Conservation (phyloP, 2,329 filamentous ascomycete species). For the Colletotrichum sp. region DNA sequence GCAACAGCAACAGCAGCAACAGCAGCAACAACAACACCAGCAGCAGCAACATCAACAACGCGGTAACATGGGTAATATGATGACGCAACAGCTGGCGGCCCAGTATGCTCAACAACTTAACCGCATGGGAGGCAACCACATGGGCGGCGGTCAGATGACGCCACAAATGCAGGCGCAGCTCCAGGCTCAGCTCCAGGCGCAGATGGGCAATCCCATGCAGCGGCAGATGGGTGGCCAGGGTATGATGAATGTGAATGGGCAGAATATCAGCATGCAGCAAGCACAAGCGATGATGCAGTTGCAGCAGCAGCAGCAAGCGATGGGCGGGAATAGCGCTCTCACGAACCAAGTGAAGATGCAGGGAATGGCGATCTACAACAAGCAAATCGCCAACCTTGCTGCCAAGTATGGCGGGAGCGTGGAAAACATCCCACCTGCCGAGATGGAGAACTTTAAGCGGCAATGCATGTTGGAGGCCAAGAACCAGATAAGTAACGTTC, state of each 20-base stretch:
- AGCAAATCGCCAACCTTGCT: constrained; percentile 38
- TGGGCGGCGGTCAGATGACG: constrained; percentile 34
- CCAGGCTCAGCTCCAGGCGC: constrained; percentile 28
- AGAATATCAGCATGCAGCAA: constrained; percentile 45
- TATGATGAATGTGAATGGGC: constrained; percentile 42
- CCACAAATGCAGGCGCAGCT: constrained; percentile 43
- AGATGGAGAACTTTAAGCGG: constrained; percentile 49
- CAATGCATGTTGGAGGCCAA: constrained; percentile 45
- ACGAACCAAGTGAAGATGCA: constrained; percentile 38
- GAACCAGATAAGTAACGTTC: constrained; percentile 34
- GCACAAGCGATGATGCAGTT: constrained; percentile 43
- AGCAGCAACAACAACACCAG: constrained; percentile 38
- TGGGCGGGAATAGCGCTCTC: constrained; percentile 27
- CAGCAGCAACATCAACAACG: constrained; percentile 35
- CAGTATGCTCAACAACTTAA: constrained; percentile 50
- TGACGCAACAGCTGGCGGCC: constrained; percentile 46
- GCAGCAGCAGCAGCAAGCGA: constrained; percentile 42
- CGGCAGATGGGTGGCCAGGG: constrained; percentile 40
- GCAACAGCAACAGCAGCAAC: constrained; percentile 41
- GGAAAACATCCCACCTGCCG: constrained; percentile 52
- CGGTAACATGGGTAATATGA: constrained; percentile 41
- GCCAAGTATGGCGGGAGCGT: constrained; percentile 42
- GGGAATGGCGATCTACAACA: constrained; percentile 42
- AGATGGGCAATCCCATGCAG: constrained; percentile 45
- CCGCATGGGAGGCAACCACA: constrained; percentile 41